Percentiles rank a stretch among this genome's conserved stretches.
phyloP scores from a whole-genome alignment of 805 yeast genomes.

The Candida pini region DNA sequence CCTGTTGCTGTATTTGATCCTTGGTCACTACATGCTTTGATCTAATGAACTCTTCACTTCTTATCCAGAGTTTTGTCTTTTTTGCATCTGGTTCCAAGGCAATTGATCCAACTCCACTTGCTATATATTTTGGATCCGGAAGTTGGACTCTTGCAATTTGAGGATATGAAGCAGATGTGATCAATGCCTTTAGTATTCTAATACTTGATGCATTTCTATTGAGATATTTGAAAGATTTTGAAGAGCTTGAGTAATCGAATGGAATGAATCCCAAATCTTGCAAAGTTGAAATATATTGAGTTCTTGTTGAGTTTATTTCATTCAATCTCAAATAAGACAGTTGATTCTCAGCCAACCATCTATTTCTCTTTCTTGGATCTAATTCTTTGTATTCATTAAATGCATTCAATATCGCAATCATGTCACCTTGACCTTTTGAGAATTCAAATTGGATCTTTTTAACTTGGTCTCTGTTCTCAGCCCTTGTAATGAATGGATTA shows the following conservation, averaged over 20 bases:
- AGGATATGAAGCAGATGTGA: constrained; percentile 82
- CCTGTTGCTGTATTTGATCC: not conserved
- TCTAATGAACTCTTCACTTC: constrained; percentile 49
- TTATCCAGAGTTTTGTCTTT: constrained; percentile 64
- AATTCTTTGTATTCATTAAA: constrained; percentile 44
- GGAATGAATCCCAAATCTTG: constrained; percentile 77
- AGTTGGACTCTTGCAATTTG: constrained; percentile 72
- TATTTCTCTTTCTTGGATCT: constrained; percentile 27
- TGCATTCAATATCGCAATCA: constrained; percentile 60
- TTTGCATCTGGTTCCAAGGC: constrained; percentile 82
- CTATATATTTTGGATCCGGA: constrained; percentile 73
- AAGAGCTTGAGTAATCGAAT: constrained; percentile 32
- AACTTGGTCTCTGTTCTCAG: constrained; percentile 59
- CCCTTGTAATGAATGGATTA: constrained; percentile 60
- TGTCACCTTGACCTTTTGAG: constrained; percentile 63
- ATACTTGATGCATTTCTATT: constrained; percentile 49
- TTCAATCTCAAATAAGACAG: constrained; percentile 60
- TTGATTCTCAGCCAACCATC: constrained; percentile 49
- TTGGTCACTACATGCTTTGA: constrained; percentile 12
- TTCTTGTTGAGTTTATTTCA: constrained; percentile 66
- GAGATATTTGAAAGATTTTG: constrained; percentile 22
- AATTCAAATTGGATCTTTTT: constrained; percentile 39
- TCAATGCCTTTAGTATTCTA: constrained; percentile 54
- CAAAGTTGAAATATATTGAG: constrained; percentile 65
- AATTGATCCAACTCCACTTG: constrained; percentile 71